These are phyloP conservation scores for Trichosanthes cucumerina DNA, from an alignment of 306 rosid genomes.

Conservation along the genomic window DNA sequence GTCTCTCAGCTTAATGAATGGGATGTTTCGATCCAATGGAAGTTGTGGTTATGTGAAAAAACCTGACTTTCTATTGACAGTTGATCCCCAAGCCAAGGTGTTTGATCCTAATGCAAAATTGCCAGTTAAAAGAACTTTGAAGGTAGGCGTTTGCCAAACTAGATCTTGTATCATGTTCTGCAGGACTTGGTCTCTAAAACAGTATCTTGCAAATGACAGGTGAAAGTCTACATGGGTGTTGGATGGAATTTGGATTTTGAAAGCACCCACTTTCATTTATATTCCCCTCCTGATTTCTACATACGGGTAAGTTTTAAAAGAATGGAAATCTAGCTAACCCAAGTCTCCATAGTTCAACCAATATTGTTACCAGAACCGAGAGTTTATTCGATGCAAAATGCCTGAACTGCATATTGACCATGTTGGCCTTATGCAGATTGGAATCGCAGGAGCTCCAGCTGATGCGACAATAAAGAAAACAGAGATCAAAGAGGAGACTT, in stretches of 20 bases:
- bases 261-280: constrained; percentile 40
- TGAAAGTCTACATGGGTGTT: constrained; percentile 48
- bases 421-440: constrained; percentile 16
- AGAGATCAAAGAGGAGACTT: constrained; percentile 39
- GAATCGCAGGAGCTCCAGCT: constrained; percentile 54
- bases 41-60: constrained; percentile 79
- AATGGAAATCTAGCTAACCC: background rate
- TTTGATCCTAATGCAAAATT: constrained; percentile 52
- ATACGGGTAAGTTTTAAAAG: constrained; percentile 34
- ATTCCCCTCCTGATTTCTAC: constrained; percentile 87
- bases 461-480: constrained; percentile 48
- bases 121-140: constrained; percentile 38
- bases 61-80: constrained; percentile 51
- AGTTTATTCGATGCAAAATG: background rate
- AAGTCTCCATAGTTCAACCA: background rate
- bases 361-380: background rate
- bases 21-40: constrained; percentile 88
- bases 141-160: constrained; percentile 33
- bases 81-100: constrained; percentile 27
- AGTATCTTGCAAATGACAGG: constrained; percentile 30
- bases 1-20: constrained; percentile 66
- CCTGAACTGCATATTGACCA: background rate
- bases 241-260: constrained; percentile 51
- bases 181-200: background rate
- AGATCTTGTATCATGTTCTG: background rate